Percentiles rank a stretch among this genome's conserved stretches.
These are phyloP conservation scores for Leishmania major DNA, from an alignment of 208 protist species.

Conservation along the genomic window DNA sequence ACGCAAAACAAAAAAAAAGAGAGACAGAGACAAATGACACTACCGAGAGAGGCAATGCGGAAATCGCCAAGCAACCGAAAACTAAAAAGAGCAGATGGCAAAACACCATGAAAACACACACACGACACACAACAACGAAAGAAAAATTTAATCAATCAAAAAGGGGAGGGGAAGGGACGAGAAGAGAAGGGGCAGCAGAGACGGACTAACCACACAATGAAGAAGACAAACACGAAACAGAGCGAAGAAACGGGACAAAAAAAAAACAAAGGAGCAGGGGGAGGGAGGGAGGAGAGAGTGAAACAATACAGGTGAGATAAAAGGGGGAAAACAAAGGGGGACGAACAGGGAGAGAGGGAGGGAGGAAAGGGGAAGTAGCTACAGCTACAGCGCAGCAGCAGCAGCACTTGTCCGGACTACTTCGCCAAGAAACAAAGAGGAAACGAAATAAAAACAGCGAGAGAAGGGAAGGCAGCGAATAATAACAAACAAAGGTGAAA, in stretches of 20 bases:
- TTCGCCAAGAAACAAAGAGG: background rate
- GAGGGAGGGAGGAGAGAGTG: background rate
- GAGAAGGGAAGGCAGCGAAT: conserved; percentile 9
- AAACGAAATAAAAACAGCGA: background rate
- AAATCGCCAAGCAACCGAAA: no score
- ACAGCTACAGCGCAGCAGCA: no score
- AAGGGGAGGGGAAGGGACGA: background rate
- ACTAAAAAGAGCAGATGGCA: no score
- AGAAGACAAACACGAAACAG: background rate
- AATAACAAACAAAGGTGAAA: conserved; percentile 9
- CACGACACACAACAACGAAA: background rate
- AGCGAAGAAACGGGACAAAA: background rate
- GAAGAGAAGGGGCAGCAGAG: background rate
- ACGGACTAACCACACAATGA: background rate
- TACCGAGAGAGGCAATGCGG: no score
- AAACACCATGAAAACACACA: no score
- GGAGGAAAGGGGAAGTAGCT: background rate
- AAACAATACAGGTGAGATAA: background rate
- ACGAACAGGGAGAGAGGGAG: background rate
- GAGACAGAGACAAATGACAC: no score
- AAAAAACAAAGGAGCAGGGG: background rate
- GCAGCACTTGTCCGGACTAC: no score
- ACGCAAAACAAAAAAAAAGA: no score
- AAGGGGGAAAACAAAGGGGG: background rate
- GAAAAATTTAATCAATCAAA: background rate